Base-by-base conservation (phyloP, 2,329 filamentous ascomycete species). In the Alternaria solani region DNA sequence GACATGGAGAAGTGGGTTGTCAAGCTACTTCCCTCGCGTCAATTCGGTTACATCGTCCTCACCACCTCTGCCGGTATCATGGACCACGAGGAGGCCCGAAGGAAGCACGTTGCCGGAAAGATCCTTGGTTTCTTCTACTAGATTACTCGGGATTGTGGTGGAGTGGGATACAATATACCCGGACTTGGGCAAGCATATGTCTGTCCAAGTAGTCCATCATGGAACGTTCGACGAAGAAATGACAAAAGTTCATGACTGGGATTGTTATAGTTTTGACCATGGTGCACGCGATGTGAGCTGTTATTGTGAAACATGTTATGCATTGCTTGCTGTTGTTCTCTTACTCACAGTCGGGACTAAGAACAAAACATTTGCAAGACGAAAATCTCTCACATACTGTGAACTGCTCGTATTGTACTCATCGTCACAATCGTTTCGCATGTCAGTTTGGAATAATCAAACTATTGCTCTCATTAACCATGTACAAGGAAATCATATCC, bases 51-150 rank as follows among this genome's bases (percentile, higher is more conserved):
- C 87, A 93, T 99, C 80, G 93, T 99, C 84, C 91, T 99, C 79
- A 99, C 95, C 83, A 99, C 95, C 85, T 97, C 94, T 64, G 93
- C 95, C 70, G 95, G 95, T 83, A 99, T 99, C 84, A 98, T 99
- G 94, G 95, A 99, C 87, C 95, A 99, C 87, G 95, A 99, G 88
- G 95, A 99, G 90, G 95, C 95, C 75, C 88, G 95, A 81, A 89
- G 95, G 84, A 98, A 98, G 90, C 95, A 99, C 87, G 95, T 98
- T 81, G 90, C 94, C 75, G 95, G 95, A 85, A 99, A 99, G 90
- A 92, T 99, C 85, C 92, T 98, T 77, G 95, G 95, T 78, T 99
- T 98, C 91, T 97, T 97, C 89, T 98, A 97, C 89, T 97, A 95
- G 82, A 59, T 59, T 68, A 55, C 55, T 59, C 61, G 57, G 63